phyloP scores from a whole-genome alignment of 129 eudicot species.

The Artemisia argyi region DNA sequence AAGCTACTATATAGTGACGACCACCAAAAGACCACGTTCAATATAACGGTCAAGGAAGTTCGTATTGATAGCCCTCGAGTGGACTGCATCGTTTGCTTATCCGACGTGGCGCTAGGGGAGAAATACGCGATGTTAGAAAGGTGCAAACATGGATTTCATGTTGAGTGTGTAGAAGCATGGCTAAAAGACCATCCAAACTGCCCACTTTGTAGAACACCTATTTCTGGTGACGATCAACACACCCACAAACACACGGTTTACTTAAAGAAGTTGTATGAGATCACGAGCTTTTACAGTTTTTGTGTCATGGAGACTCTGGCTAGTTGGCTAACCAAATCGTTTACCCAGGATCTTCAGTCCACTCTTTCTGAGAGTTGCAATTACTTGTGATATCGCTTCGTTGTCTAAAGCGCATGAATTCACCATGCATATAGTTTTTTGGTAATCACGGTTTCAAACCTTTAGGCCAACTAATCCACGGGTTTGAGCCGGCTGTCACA shows the following conservation, averaged over 20 bases:
- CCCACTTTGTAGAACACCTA: conserved; percentile 35
- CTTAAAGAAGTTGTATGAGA: conserved; percentile 15
- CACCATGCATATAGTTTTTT: neutral
- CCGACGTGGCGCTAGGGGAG: conserved; percentile 17
- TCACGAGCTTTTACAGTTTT: neutral
- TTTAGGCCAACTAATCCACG: no score
- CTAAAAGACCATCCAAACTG: conserved; percentile 29
- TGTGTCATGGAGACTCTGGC: neutral
- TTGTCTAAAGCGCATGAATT: neutral
- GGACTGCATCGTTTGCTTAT: conserved; percentile 32
- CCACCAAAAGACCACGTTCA: neutral
- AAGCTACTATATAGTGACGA: neutral
- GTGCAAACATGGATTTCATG: conserved; percentile 33
- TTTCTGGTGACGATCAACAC: neutral
- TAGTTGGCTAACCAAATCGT: conserved; percentile 26
- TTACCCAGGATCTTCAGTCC: conserved; percentile 23
- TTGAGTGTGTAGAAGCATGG: conserved; percentile 33
- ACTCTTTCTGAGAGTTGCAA: conserved; percentile 29
- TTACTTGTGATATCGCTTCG: conserved; percentile 15
- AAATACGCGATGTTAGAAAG: conserved; percentile 19
- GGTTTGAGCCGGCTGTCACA: no score
- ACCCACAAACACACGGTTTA: neutral
- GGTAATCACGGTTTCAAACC: no score
- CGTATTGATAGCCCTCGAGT: neutral
- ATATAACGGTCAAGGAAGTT: neutral